Evolutionary conservation across 306 rosid genomes (phyloP).

Genomic region (Aeschynomene evenia): DNA sequence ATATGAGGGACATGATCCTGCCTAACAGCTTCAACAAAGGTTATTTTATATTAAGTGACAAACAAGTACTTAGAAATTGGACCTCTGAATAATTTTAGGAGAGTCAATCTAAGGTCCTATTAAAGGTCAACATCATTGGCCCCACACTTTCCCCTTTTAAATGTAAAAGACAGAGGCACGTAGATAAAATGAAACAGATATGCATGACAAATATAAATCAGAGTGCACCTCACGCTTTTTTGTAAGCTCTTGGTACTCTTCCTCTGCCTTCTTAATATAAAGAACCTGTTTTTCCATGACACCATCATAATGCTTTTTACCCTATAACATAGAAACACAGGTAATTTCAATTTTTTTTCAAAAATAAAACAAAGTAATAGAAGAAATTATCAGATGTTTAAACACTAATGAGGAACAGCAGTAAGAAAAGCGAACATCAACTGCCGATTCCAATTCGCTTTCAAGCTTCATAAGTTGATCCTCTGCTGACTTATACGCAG

Average conservation of each 20-base stretch:
- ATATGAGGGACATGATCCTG: background rate
- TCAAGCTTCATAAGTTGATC: conserved; percentile 59
- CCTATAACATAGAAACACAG: conserved; percentile 37
- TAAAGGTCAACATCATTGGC: conserved; percentile 2
- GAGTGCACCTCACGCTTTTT: conserved; percentile 54
- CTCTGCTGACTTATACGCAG: conserved; percentile 68
- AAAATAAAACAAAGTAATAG: background rate
- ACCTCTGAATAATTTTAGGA: background rate
- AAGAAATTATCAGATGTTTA: conserved; percentile 11
- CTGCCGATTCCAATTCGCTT: conserved; percentile 45
- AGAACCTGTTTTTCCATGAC: conserved; percentile 68
- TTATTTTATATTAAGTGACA: background rate
- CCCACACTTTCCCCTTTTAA: background rate
- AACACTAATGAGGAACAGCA: background rate
- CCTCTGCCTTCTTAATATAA: conserved; percentile 63
- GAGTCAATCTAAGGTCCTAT: background rate
- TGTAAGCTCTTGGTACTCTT: conserved; percentile 43
- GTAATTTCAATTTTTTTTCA: background rate
- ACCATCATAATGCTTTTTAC: conserved; percentile 62
- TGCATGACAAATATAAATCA: conserved; percentile 18
- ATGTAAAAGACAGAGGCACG: background rate
- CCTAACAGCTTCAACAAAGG: background rate
- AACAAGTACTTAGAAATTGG: background rate
- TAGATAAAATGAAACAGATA: conserved; percentile 17
- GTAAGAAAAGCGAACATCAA: conserved; percentile 44